These are phyloP conservation scores for Elsinoe necatrix DNA, from an alignment of 2,329 filamentous ascomycete species.

Conservation along the genomic window DNA sequence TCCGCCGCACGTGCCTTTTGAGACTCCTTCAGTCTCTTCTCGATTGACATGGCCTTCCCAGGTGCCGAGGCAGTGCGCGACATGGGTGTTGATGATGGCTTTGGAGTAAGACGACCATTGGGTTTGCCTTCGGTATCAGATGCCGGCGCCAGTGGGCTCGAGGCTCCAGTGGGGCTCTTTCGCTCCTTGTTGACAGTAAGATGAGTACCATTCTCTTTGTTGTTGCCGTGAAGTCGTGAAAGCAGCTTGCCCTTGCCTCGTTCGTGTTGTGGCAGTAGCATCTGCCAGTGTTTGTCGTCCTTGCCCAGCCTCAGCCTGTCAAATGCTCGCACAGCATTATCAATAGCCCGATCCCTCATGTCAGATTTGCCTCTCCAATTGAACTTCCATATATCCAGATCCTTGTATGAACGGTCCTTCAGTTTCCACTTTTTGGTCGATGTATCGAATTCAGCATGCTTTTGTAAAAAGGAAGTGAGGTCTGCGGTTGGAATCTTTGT, in stretches of 20 bases:
- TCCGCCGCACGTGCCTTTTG: slow-evolving; percentile 36
- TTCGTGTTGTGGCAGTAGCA: slow-evolving; percentile 51
- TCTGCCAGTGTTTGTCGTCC: slow-evolving; percentile 55
- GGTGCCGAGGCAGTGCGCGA: slow-evolving; percentile 19
- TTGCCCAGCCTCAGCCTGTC: slow-evolving; percentile 53
- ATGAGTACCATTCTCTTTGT: slow-evolving; percentile 1
- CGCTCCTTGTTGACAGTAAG: slow-evolving; percentile 22
- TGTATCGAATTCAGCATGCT: slow-evolving; percentile 44
- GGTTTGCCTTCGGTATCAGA: slow-evolving; percentile 15
- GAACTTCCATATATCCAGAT: slow-evolving; percentile 55
- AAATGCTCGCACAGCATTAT: slow-evolving; percentile 55
- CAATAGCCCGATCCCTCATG: slow-evolving; percentile 51
- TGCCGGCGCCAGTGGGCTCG: slow-evolving; percentile 25
- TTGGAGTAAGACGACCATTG: slow-evolving; percentile 22
- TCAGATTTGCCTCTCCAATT: slow-evolving; percentile 44
- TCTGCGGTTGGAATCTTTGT: slow-evolving; percentile 44
- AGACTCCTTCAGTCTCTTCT: slow-evolving; percentile 40
- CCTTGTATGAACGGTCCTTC: slow-evolving; percentile 51
- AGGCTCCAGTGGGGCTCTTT: slow-evolving; percentile 22
- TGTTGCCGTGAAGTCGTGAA: slow-evolving; percentile 47
- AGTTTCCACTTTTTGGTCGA: slow-evolving; percentile 42
- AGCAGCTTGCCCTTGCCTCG: slow-evolving; percentile 54
- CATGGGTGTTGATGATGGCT: slow-evolving; percentile 24
- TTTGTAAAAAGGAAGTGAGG: slow-evolving; percentile 39
- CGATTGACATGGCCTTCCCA: slow-evolving; percentile 21